Evolutionary conservation across 1,284 basidiomycete genomes (phyloP), one percentile per base, ranked within the genome.

Genomic region (Pseudozyma tsukubaensis): DNA sequence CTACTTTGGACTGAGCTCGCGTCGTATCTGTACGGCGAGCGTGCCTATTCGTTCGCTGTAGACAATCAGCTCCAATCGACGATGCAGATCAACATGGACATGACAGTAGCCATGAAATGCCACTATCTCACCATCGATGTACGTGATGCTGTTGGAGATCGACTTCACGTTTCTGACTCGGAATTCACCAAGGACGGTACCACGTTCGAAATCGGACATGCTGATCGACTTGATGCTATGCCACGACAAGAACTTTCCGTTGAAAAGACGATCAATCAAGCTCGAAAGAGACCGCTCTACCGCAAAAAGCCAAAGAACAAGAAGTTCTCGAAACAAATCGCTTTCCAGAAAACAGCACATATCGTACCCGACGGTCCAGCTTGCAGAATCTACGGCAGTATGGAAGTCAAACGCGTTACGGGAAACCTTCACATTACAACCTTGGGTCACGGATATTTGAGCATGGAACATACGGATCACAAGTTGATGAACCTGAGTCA

Each of bases 11-110:
- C 94, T 79, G 95, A 98, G 80, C 86, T 96, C 47, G 90, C 90
- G 50, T 93, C 96, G 80, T 98, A 90, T 82, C 86, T 98, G 36
- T 97, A 92, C 88, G 94, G 94, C 51, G 94, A 94, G 88, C 91
- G 92, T 12, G 59, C 60, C 7, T 77, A 72, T 39, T 63, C 64
- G 12, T 84, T 83, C 45, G 49, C 63, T 7, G 77, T 83, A 11
- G 78, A 83, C 29, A 42, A 65, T 14, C 64, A 77, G 45, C 44
- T 83, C 18, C 69, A 70, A 14, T 62, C 62, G 4, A 50, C 74
- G 13, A 82, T 84, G 76, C 83, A 83, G 63, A 72, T 83, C 72
- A 83, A 83, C 59, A 48, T 84, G 49, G 82, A 83, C 62, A 70
- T 83, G 59, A 82, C 81, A 2, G 79, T 84, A 3, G 79, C 80